Conservation (phyloP, 768 basidiomycete species). For the Heimioporus sp. region DNA sequence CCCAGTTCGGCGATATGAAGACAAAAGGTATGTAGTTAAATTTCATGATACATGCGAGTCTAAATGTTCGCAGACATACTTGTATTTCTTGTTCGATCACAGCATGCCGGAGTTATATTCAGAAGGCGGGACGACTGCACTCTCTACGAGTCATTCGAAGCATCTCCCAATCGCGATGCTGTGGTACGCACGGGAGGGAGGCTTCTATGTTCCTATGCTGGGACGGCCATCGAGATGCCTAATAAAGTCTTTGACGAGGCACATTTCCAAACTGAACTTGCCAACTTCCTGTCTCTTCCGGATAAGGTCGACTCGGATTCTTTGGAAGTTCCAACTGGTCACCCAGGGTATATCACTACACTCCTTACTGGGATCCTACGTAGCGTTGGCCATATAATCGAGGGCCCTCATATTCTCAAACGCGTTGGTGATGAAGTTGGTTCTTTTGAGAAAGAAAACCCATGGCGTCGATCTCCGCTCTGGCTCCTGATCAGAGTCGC, state of each 20-base stretch:
- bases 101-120: constrained; percentile 26
- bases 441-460: too few species aligned
- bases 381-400: background rate
- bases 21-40: background rate
- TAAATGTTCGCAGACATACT: constrained; percentile 29
- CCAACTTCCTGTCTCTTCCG: background rate
- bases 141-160: constrained; percentile 42
- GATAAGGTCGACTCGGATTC: too few species aligned
- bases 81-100: constrained; percentile 30
- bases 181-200: background rate
- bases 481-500: background rate
- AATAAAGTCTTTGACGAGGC: constrained; percentile 2
- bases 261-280: background rate
- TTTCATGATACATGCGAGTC: too few species aligned
- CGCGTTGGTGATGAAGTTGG: background rate
- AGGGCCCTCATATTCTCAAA: background rate
- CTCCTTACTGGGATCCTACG: background rate
- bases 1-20: background rate
- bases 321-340: background rate
- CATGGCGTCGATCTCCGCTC: background rate
- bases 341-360: background rate
- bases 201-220: constrained; percentile 34
- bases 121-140: constrained; percentile 22
- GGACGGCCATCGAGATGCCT: constrained; percentile 34
- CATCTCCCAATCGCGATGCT: constrained; percentile 26